Percentiles rank a stretch among this genome's conserved stretches.
These are phyloP conservation scores for Bocquillonia castaneifolia DNA, from an alignment of 441 rosid species.

Conservation along the genomic window DNA sequence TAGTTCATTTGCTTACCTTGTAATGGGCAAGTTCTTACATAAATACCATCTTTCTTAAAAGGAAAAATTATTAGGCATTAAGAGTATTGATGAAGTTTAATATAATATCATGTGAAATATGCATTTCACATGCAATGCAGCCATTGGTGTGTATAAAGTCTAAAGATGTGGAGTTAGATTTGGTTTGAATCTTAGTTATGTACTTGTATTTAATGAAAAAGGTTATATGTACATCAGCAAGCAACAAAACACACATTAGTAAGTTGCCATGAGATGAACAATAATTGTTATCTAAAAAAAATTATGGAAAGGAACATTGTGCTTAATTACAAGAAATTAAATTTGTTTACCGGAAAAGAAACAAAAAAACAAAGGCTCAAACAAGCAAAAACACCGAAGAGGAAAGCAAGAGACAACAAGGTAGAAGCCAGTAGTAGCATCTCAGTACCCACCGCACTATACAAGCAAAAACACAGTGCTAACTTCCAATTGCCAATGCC, in stretches of 20 bases:
- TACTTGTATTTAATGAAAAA: too few species aligned
- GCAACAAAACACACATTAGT: not conserved
- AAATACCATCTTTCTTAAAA: too few species aligned
- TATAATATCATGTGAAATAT: too few species aligned
- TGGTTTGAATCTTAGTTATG: too few species aligned
- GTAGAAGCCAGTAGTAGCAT: conserved; percentile 9
- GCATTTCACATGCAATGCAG: too few species aligned
- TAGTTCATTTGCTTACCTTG: too few species aligned
- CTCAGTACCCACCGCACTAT: conserved; percentile 21
- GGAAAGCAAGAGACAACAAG: conserved; percentile 6
- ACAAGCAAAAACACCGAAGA: conserved; percentile 19
- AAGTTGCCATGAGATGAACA: not conserved
- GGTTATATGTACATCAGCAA: not conserved
- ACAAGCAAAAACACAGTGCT: conserved; percentile 25
- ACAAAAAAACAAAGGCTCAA: not conserved
- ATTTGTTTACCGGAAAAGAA: not conserved
- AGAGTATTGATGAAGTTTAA: too few species aligned
- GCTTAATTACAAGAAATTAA: not conserved
- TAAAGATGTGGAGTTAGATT: too few species aligned
- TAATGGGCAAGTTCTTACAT: too few species aligned
- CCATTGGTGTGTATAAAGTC: too few species aligned
- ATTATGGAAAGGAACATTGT: not conserved
- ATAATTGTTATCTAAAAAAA: not conserved
- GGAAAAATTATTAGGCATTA: too few species aligned
- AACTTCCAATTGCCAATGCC: conserved; percentile 15